Percentiles rank a stretch among this genome's conserved stretches.
phyloP scores from a whole-genome alignment of 2,329 filamentous ascomycete species.

The Clonostachys solani region DNA sequence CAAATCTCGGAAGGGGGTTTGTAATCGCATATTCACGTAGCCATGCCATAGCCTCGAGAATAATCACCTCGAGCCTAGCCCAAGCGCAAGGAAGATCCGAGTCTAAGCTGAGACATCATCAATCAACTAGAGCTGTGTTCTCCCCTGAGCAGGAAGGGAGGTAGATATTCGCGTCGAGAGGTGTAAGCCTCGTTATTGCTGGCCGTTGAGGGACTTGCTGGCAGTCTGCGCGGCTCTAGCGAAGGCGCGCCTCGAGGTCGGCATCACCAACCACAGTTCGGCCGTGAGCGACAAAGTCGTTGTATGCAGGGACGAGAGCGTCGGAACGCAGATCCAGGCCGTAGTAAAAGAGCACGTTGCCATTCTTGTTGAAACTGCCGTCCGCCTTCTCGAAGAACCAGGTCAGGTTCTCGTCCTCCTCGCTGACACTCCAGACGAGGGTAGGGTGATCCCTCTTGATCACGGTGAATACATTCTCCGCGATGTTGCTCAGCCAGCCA shows the following conservation, averaged over 20 bases:
- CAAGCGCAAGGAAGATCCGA: no score
- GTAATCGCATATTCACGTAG: no score
- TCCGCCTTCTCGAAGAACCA: conserved; percentile 99
- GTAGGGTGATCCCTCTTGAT: conserved; percentile 92
- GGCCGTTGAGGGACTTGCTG: conserved; percentile 40
- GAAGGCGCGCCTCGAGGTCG: conserved; percentile 82
- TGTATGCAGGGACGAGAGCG: conserved; percentile 71
- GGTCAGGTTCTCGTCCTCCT: conserved; percentile 91
- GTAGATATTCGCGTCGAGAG: no score
- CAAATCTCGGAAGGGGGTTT: no score
- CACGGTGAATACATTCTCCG: conserved; percentile 89
- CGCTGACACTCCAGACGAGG: conserved; percentile 93
- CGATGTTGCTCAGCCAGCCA: conserved; percentile 90
- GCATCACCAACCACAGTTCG: conserved; percentile 84
- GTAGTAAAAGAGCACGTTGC: conserved; percentile 95
- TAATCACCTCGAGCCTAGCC: no score
- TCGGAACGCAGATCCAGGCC: conserved; percentile 79
- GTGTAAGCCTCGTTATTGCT: not conserved
- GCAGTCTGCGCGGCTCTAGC: conserved; percentile 71
- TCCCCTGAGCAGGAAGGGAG: no score
- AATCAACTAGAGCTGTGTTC: no score
- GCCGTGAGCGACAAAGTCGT: conserved; percentile 79
- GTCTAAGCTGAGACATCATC: no score
- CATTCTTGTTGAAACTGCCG: conserved; percentile 79
- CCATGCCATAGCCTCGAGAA: no score